These are phyloP conservation scores for Xylaria acuta DNA, from an alignment of 495 filamentous ascomycete species.

Conservation along the genomic window DNA sequence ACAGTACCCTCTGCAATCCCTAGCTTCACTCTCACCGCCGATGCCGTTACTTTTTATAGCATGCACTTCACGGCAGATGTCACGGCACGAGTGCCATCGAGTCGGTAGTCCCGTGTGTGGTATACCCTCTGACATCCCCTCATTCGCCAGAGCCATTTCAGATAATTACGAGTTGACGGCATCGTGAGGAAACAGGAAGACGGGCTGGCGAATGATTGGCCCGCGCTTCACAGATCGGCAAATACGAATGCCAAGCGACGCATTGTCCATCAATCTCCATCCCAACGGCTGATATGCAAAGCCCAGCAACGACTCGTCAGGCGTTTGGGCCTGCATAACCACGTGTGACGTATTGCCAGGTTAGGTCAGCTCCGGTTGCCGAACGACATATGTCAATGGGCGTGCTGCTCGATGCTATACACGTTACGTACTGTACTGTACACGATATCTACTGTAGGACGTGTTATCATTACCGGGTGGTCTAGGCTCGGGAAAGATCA, in stretches of 20 bases:
- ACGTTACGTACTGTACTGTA: too few relatives aligned
- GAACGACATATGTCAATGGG: neutral
- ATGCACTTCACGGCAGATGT: neutral
- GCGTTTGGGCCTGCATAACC: constrained; percentile 15
- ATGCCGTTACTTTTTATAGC: constrained; percentile 5
- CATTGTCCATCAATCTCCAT: neutral
- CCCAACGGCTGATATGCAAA: constrained; percentile 6
- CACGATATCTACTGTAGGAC: neutral
- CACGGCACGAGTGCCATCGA: neutral
- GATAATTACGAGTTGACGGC: neutral
- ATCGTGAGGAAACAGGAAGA: neutral
- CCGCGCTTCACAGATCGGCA: constrained; percentile 18
- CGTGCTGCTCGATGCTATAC: neutral
- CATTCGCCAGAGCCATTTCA: neutral
- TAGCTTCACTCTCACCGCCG: neutral
- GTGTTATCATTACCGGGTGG: neutral
- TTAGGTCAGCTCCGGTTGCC: neutral
- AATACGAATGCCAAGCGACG: constrained; percentile 27
- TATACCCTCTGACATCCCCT: neutral
- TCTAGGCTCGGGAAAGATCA: constrained; percentile 14
- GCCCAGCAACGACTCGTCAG: neutral
- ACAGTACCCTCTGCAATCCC: neutral
- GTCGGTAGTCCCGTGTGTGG: constrained; percentile 1
- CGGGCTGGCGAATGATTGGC: neutral
- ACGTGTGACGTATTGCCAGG: constrained; percentile 16